Percentiles rank a stretch among this genome's conserved stretches.
phyloP scores from a whole-genome alignment of 768 basidiomycete genomes.

The Auricularia auricula-judae region DNA sequence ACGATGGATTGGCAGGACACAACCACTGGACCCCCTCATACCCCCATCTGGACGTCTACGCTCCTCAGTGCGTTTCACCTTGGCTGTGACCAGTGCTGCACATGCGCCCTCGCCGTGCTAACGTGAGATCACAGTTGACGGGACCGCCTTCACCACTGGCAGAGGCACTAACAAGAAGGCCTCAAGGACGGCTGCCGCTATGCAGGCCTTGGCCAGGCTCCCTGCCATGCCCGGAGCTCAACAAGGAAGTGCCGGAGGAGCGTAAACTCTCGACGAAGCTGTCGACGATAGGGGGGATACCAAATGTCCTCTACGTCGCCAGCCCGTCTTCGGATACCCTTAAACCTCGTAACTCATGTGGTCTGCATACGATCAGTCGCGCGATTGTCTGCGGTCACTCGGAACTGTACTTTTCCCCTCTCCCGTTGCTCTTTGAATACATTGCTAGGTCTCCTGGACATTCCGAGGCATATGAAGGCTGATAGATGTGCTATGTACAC shows the following conservation, averaged over 20 bases:
- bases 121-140: background rate
- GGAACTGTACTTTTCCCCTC: too few relatives aligned
- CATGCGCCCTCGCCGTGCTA: background rate
- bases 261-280: too few relatives aligned
- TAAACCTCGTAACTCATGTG: too few relatives aligned
- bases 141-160: background rate
- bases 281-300: too few relatives aligned
- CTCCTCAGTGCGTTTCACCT: background rate
- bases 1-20: background rate
- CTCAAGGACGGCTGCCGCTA: background rate
- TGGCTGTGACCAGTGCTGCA: background rate
- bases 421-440: too few relatives aligned
- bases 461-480: too few relatives aligned
- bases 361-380: too few relatives aligned
- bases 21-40: background rate
- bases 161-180: background rate
- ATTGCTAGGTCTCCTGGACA: too few relatives aligned
- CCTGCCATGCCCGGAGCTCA: background rate
- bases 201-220: background rate
- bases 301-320: too few relatives aligned
- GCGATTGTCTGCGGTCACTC: too few relatives aligned
- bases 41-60: background rate
- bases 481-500: too few relatives aligned
- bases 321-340: too few relatives aligned
- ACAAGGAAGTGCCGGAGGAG: background rate